Evolutionary conservation across 2,329 filamentous ascomycete species (phyloP).

Genomic region (Colletotrichum acutatum): DNA sequence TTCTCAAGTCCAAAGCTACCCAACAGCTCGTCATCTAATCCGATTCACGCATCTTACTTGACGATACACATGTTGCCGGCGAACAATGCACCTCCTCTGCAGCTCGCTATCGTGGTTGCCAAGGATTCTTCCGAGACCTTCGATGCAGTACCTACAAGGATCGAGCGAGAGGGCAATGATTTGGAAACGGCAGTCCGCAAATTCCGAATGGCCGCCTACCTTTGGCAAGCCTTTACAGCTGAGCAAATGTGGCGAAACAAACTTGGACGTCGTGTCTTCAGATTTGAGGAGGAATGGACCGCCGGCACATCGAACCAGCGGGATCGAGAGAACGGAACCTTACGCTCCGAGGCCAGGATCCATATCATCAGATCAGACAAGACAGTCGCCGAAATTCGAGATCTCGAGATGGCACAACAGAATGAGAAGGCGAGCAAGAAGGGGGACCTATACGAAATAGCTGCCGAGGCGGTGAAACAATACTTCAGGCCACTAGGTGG

Average conservation of each 20-base stretch:
- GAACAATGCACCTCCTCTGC: slow-evolving; percentile 82
- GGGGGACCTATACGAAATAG: slow-evolving; percentile 80
- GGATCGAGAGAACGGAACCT: slow-evolving; percentile 76
- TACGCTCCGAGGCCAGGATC: slow-evolving; percentile 91
- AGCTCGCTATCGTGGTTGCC: slow-evolving; percentile 87
- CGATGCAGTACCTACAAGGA: slow-evolving; percentile 81
- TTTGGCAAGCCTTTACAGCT: slow-evolving; percentile 97
- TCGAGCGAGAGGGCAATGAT: slow-evolving; percentile 83
- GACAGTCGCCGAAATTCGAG: slow-evolving; percentile 85
- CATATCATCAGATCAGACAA: slow-evolving; percentile 86
- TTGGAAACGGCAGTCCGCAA: slow-evolving; percentile 86
- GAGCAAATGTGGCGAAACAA: slow-evolving; percentile 96
- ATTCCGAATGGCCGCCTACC: slow-evolving; percentile 92
- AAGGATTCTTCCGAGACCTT: slow-evolving; percentile 90
- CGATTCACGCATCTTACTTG: slow-evolving; percentile 81
- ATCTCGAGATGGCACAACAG: slow-evolving; percentile 83
- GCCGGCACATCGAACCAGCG: slow-evolving; percentile 81
- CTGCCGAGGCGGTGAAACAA: slow-evolving; percentile 79
- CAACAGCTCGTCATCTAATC: slow-evolving; percentile 72
- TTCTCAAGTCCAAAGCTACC: slow-evolving; percentile 86
- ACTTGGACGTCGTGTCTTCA: slow-evolving; percentile 85
- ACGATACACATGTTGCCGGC: slow-evolving; percentile 89
- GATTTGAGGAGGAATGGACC: slow-evolving; percentile 96
- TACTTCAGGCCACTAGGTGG: slow-evolving; percentile 81
- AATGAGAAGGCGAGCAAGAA: slow-evolving; percentile 75